Evolutionary conservation across 352 stramenopile species (phyloP).

Genomic region (Pelagophyceae sp.): DNA sequence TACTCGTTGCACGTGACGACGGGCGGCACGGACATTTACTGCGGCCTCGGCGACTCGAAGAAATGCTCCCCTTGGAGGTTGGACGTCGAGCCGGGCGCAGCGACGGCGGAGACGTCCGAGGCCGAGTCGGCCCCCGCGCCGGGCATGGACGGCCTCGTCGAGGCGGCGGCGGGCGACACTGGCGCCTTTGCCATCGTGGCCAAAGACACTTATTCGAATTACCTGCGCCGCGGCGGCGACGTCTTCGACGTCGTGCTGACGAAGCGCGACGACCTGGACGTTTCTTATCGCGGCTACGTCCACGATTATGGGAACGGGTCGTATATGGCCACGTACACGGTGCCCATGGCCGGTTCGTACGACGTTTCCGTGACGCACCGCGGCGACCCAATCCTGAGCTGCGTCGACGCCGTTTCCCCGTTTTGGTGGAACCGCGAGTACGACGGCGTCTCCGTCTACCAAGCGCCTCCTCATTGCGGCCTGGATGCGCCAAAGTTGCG

Average conservation of each 20-base stretch:
- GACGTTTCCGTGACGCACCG: slow-evolving; percentile 61
- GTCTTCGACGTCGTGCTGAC: slow-evolving; percentile 73
- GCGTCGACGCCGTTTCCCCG: slow-evolving; percentile 48
- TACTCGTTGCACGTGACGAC: slow-evolving; percentile 81
- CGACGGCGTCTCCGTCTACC: slow-evolving; percentile 48
- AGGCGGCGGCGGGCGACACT: slow-evolving; percentile 76
- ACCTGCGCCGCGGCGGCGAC: slow-evolving; percentile 52
- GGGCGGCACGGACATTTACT: slow-evolving; percentile 85
- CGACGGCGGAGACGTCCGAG: slow-evolving; percentile 73
- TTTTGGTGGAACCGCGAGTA: slow-evolving; percentile 47
- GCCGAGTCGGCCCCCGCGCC: slow-evolving; percentile 51
- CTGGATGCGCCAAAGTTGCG: slow-evolving; percentile 52
- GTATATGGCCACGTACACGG: slow-evolving; percentile 84
- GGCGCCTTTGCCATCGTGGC: slow-evolving; percentile 86
- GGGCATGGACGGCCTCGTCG: slow-evolving; percentile 66
- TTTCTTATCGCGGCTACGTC: slow-evolving; percentile 66
- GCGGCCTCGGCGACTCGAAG: slow-evolving; percentile 65
- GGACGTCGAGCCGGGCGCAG: slow-evolving; percentile 67
- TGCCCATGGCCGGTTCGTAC: slow-evolving; percentile 74
- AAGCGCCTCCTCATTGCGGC: slow-evolving; percentile 43
- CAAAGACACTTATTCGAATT: slow-evolving; percentile 85
- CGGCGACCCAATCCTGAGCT: slow-evolving; percentile 75
- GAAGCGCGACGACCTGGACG: slow-evolving; percentile 42
- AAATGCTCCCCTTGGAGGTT: slow-evolving; percentile 89
- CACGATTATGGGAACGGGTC: slow-evolving; percentile 57